These are phyloP conservation scores for Boletus tylopilopsis DNA, from an alignment of 768 basidiomycete genomes.

Conservation along the genomic window DNA sequence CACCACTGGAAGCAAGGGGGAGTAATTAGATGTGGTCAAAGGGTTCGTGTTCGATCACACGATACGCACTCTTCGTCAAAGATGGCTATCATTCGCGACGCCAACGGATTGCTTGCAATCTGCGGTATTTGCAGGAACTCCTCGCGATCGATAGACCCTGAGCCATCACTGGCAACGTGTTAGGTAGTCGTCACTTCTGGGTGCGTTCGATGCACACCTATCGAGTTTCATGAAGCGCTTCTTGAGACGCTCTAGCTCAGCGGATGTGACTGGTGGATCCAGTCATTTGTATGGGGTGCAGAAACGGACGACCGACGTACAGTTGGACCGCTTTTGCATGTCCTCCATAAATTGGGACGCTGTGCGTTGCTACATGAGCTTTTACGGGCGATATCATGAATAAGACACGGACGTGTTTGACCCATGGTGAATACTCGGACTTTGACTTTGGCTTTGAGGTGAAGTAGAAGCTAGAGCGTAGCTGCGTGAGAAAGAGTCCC, in stretches of 20 bases:
- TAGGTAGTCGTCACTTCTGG: neutral
- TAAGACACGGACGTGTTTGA: slow-evolving; percentile 66
- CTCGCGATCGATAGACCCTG: slow-evolving; percentile 96
- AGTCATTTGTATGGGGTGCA: slow-evolving; percentile 7
- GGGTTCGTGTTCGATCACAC: slow-evolving; percentile 1
- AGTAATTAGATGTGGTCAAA: neutral
- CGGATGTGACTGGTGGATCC: slow-evolving; percentile 72
- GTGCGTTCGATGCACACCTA: slow-evolving; percentile 46
- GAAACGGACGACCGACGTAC: slow-evolving; percentile 48
- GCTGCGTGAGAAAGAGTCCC: slow-evolving; percentile 21
- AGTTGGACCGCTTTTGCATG: slow-evolving; percentile 96
- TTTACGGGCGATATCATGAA: neutral
- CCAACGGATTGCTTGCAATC: slow-evolving; percentile 96
- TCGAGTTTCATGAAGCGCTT: slow-evolving; percentile 99
- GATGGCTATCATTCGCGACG: slow-evolving; percentile 97
- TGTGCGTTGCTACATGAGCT: slow-evolving; percentile 28
- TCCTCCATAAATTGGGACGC: slow-evolving; percentile 97
- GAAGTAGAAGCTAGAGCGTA: neutral
- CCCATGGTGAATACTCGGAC: slow-evolving; percentile 51
- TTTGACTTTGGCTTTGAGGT: neutral
- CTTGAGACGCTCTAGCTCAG: slow-evolving; percentile 92
- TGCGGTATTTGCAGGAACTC: slow-evolving; percentile 99
- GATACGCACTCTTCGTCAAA: slow-evolving; percentile 94
- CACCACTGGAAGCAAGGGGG: slow-evolving; percentile 59
- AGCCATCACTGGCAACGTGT: slow-evolving; percentile 68